Evolutionary conservation across 192 early-diverging fungal genomes (phyloP).

Genomic region (Rhizophagus prolifer): DNA sequence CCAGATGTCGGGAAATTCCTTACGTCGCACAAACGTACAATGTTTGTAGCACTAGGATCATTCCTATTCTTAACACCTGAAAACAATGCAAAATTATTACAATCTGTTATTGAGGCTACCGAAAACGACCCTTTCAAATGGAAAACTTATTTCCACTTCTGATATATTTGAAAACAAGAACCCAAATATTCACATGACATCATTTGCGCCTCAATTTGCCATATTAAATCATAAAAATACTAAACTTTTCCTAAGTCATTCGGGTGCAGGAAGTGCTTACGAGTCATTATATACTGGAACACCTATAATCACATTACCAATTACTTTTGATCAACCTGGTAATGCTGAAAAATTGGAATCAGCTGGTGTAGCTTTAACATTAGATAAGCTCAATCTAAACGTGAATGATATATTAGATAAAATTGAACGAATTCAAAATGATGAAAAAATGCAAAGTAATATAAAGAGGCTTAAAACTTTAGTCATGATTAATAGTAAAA

Average conservation of each 20-base stretch:
- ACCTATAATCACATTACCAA: slow-evolving; percentile 34
- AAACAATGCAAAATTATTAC: slow-evolving; percentile 29
- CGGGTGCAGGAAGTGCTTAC: slow-evolving; percentile 31
- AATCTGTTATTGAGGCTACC: slow-evolving; percentile 28
- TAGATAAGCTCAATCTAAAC: neutral
- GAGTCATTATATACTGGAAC: slow-evolving; percentile 35
- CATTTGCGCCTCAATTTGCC: slow-evolving; percentile 38
- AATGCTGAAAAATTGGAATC: slow-evolving; percentile 21
- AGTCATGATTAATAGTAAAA: slow-evolving; percentile 16
- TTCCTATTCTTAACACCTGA: neutral
- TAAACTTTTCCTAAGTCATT: slow-evolving; percentile 35
- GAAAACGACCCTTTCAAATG: slow-evolving; percentile 9
- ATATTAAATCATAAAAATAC: slow-evolving; percentile 33
- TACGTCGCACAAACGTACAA: neutral
- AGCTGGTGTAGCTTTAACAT: neutral
- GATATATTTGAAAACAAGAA: neutral
- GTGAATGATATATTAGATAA: neutral
- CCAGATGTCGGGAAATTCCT: neutral
- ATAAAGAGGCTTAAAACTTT: neutral
- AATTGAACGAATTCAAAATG: neutral
- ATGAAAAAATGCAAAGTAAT: neutral
- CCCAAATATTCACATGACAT: slow-evolving; percentile 9
- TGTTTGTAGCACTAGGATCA: neutral
- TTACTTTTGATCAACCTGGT: slow-evolving; percentile 32
- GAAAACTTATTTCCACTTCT: neutral